Evolutionary conservation across 139 green algal species (phyloP).

Genomic region (Coelastrella sp.): DNA sequence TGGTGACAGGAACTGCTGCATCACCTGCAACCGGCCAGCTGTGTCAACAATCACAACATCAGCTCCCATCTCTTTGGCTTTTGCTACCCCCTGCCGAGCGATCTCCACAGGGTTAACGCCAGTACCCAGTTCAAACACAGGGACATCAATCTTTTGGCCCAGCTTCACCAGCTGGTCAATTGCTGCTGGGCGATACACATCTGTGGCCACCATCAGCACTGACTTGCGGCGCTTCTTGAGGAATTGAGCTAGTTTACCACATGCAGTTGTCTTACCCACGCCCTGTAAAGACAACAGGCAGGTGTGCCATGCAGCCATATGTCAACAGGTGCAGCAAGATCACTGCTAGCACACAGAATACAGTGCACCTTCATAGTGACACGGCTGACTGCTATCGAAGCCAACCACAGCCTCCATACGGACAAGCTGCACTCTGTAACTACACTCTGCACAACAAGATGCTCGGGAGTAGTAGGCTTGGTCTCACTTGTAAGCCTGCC

Average conservation of each 20-base stretch:
- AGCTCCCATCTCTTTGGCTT: slow-evolving; percentile 73
- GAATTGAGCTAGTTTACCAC: slow-evolving; percentile 93
- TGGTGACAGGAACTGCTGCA: background rate
- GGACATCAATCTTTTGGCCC: slow-evolving; percentile 85
- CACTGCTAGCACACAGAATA: background rate
- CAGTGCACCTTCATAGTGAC: background rate
- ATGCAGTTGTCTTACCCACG: slow-evolving; percentile 98
- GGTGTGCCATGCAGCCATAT: background rate
- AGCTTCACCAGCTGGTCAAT: slow-evolving; percentile 97
- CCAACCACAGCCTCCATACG: too few relatives aligned
- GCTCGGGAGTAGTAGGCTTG: too few relatives aligned
- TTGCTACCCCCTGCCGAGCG: slow-evolving; percentile 71
- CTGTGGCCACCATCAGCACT: slow-evolving; percentile 47
- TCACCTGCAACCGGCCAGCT: slow-evolving; percentile 90
- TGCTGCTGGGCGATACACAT: slow-evolving; percentile 75
- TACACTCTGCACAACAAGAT: too few relatives aligned
- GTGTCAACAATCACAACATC: slow-evolving; percentile 98
- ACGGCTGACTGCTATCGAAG: too few relatives aligned
- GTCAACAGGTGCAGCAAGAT: too few relatives aligned
- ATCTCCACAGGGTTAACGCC: slow-evolving; percentile 66
- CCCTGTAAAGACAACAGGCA: slow-evolving; percentile 71
- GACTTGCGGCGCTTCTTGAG: slow-evolving; percentile 84
- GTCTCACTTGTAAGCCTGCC: slow-evolving; percentile 78
- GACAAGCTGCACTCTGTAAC: too few relatives aligned
- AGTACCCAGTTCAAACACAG: slow-evolving; percentile 91